Percentiles rank a stretch among this genome's conserved stretches.
These are phyloP conservation scores for Quercus cerris DNA, from an alignment of 306 rosid genomes.

Conservation along the genomic window DNA sequence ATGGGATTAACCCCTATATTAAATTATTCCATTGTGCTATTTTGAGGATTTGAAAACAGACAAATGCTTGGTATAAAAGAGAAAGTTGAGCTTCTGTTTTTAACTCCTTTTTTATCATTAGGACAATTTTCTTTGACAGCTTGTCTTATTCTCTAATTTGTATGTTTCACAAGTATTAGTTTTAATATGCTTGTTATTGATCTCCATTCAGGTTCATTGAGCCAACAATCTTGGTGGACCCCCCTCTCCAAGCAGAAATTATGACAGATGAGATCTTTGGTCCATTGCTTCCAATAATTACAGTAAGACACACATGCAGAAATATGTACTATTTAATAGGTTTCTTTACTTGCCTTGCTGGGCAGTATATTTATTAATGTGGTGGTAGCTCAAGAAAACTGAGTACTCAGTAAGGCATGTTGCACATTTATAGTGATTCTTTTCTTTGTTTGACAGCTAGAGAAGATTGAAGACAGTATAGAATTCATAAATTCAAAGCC, in stretches of 20 bases:
- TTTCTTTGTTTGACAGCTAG: slow-evolving; percentile 38
- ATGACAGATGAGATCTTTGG: slow-evolving; percentile 81
- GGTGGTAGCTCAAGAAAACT: too few species aligned
- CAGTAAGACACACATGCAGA: slow-evolving; percentile 34
- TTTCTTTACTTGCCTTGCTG: not conserved
- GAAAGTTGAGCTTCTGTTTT: too few species aligned
- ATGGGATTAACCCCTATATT: too few species aligned
- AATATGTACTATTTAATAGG: not conserved
- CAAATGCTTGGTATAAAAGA: too few species aligned
- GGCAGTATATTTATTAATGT: not conserved
- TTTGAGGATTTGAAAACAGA: too few species aligned
- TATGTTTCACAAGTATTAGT: too few species aligned
- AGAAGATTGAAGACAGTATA: slow-evolving; percentile 69
- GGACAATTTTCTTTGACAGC: too few species aligned
- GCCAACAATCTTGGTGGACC: slow-evolving; percentile 73
- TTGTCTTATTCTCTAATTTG: too few species aligned
- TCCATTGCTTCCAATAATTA: slow-evolving; percentile 72
- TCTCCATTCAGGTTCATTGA: slow-evolving; percentile 61
- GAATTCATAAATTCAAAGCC: slow-evolving; percentile 66
- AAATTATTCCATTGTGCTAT: too few species aligned
- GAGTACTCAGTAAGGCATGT: too few species aligned
- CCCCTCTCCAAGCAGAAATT: slow-evolving; percentile 58
- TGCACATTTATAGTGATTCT: not conserved
- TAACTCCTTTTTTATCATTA: too few species aligned
- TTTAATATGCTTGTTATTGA: not conserved